phyloP scores from a whole-genome alignment of 1,284 basidiomycete genomes.

The Malassezia psittaci region DNA sequence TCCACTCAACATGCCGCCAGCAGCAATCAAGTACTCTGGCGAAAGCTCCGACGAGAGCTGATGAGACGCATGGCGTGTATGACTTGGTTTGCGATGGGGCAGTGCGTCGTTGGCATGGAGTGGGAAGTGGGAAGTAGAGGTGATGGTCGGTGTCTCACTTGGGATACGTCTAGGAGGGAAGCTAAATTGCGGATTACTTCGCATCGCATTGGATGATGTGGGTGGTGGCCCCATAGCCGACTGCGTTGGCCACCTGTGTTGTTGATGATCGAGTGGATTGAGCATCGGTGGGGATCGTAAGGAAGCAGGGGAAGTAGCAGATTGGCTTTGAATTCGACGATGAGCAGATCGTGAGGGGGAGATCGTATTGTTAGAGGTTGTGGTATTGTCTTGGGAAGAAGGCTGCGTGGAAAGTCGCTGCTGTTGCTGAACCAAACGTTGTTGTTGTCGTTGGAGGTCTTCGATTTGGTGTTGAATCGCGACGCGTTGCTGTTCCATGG shows the following conservation, averaged over 20 bases:
- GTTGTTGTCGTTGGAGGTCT: constrained; percentile 49
- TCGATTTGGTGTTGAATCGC: constrained; percentile 51
- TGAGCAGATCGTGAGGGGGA: constrained; percentile 57
- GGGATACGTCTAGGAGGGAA: constrained; percentile 1
- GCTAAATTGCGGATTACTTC: constrained; percentile 2
- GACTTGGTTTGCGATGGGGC: neutral
- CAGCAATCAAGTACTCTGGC: constrained; percentile 44
- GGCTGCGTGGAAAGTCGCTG: constrained; percentile 10
- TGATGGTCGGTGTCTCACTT: neutral
- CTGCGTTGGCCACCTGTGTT: neutral
- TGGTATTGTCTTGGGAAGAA: neutral
- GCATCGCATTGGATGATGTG: neutral
- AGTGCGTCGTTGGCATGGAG: no score
- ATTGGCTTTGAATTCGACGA: constrained; percentile 71
- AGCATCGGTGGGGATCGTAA: neutral
- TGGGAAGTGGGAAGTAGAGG: neutral
- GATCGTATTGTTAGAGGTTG: neutral
- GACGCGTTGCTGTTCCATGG: constrained; percentile 49
- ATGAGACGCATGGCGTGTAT: constrained; percentile 31
- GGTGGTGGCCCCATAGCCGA: neutral
- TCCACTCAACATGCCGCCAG: constrained; percentile 39
- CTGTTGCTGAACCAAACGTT: constrained; percentile 48
- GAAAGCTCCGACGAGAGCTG: constrained; percentile 39
- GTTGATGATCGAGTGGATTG: no score
- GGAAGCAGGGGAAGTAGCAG: neutral